These are phyloP conservation scores for Friedmanniomyces simplex DNA, from an alignment of 495 filamentous ascomycete genomes.

Conservation along the genomic window DNA sequence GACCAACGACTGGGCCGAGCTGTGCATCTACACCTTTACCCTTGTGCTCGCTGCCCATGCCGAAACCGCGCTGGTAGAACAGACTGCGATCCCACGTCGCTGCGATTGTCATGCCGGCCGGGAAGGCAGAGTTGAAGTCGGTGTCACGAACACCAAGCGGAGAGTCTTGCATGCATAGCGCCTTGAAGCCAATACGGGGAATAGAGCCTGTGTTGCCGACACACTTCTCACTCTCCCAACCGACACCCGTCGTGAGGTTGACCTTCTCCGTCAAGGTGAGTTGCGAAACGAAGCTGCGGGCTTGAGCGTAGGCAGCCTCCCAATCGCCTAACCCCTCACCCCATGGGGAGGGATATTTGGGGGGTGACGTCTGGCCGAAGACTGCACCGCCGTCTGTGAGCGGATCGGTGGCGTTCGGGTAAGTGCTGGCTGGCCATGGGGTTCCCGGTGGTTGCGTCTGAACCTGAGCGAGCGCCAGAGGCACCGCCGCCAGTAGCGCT, in stretches of 20 bases:
- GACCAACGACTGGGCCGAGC: slow-evolving; percentile 83
- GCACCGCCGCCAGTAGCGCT: slow-evolving; percentile 8
- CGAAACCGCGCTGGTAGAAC: slow-evolving; percentile 30
- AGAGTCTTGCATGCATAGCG: slow-evolving; percentile 81
- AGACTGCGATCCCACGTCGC: slow-evolving; percentile 33
- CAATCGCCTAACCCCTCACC: slow-evolving; percentile 60
- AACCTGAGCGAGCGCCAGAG: slow-evolving; percentile 5
- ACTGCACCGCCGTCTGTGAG: slow-evolving; percentile 17
- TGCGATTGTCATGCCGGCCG: slow-evolving; percentile 32
- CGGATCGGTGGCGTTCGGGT: slow-evolving; percentile 19
- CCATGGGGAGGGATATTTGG: slow-evolving; percentile 81
- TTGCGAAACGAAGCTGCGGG: slow-evolving; percentile 67
- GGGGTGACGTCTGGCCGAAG: slow-evolving; percentile 38
- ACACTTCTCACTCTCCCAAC: slow-evolving; percentile 68
- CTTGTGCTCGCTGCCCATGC: slow-evolving; percentile 32
- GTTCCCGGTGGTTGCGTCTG: slow-evolving; percentile 4
- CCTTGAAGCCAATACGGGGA: slow-evolving; percentile 66
- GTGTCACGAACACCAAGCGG: slow-evolving; percentile 68
- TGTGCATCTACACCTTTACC: slow-evolving; percentile 57
- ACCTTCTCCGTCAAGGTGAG: slow-evolving; percentile 84
- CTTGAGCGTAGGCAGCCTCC: slow-evolving; percentile 67
- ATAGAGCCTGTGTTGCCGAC: slow-evolving; percentile 67
- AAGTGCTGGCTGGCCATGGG: slow-evolving; percentile 20
- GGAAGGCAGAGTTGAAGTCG: slow-evolving; percentile 33
- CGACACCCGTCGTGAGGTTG: slow-evolving; percentile 80